Base-by-base conservation (phyloP, 371 early-diverging fungal genomes). In the Syncephalis fuscata region DNA sequence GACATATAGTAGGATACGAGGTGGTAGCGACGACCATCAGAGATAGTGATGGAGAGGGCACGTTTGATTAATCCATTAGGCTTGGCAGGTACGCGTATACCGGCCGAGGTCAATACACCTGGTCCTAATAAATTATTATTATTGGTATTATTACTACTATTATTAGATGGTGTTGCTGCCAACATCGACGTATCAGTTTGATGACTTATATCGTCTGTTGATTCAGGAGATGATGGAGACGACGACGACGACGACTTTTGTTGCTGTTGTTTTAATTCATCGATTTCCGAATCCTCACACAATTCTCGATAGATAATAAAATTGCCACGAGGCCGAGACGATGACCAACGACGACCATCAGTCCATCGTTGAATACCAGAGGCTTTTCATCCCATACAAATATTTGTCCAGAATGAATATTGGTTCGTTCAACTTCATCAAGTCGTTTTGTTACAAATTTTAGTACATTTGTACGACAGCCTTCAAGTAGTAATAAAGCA, bases 291-390 rank as follows among this genome's bases (percentile, higher is more conserved):
- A 11, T 76, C 66, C 36, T 74, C 73, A 40, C 78, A 79, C 1
- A 83, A 66, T 56, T 86, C 85, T 45, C 78, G 74, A 52, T 86
- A 86, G 5, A 80, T 85, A 14, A 86, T 54, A 55, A 86, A 86
- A 50, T 75, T 77, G 17, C 85, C 84, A 16, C 74, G 65, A 1
- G 82, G 80, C 25, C 91, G 71, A 46, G 80, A 80, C 1, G 89
- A 85, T n/a, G 85, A 83, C 91, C 89, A 88, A 39, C 78, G 76
- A 42, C 80, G 73, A 15, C 89, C 88, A 57, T 90, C 92, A 2
- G 92, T 91, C 92, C 92, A 91, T 11, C 91, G 69, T 48, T 82
- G 66, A 76, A 91, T 88, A 0, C 90, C 85, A 1, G 84, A 76
- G 53, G 87, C 90, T n/a, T 69, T 66, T 89, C 88, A 58, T 86